phyloP scores from a whole-genome alignment of 345 rosid species.

The Pistacia integerrima region DNA sequence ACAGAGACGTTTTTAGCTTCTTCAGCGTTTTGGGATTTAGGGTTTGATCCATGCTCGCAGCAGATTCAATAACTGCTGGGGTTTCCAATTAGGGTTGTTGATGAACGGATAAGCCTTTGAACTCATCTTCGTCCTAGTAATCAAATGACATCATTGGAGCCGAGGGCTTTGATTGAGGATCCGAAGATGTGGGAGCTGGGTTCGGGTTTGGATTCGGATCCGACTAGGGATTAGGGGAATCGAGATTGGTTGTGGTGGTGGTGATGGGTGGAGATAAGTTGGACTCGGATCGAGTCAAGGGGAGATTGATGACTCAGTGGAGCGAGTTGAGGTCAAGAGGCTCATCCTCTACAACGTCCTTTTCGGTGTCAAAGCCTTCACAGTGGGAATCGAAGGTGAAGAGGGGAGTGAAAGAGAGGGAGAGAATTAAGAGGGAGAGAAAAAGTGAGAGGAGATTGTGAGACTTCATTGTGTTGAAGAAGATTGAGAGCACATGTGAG shows the following conservation, averaged over 20 bases:
- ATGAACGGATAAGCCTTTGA: conserved; percentile 75
- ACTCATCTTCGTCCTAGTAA: conserved; percentile 95
- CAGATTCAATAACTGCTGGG: conserved; percentile 26
- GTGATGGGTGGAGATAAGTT: conserved; percentile 23
- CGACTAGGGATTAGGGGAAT: conserved; percentile 34
- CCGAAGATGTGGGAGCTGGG: conserved; percentile 24
- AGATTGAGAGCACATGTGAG: too few relatives aligned
- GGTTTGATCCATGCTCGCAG: conserved; percentile 1
- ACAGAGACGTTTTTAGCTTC: too few relatives aligned
- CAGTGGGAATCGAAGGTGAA: conserved; percentile 70
- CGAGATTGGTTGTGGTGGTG: conserved; percentile 7
- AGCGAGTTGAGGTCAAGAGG: conserved; percentile 40
- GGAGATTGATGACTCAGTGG: conserved; percentile 51
- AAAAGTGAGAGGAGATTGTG: conserved; percentile 6
- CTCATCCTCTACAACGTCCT: conserved; percentile 54
- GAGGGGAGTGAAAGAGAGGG: conserved; percentile 21
- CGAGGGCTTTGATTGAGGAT: conserved; percentile 23
- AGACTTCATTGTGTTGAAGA: too few relatives aligned
- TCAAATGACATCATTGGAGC: conserved; percentile 55
- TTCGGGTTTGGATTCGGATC: conserved; percentile 24
- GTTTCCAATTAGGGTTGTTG: conserved; percentile 26
- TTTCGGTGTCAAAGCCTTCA: conserved; percentile 93
- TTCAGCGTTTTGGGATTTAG: too few relatives aligned
- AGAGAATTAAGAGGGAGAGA: conserved; percentile 33
- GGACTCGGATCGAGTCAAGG: conserved; percentile 53